Base-by-base conservation (phyloP, 2,329 filamentous ascomycete species). In the Pseudopithomyces maydicus region DNA sequence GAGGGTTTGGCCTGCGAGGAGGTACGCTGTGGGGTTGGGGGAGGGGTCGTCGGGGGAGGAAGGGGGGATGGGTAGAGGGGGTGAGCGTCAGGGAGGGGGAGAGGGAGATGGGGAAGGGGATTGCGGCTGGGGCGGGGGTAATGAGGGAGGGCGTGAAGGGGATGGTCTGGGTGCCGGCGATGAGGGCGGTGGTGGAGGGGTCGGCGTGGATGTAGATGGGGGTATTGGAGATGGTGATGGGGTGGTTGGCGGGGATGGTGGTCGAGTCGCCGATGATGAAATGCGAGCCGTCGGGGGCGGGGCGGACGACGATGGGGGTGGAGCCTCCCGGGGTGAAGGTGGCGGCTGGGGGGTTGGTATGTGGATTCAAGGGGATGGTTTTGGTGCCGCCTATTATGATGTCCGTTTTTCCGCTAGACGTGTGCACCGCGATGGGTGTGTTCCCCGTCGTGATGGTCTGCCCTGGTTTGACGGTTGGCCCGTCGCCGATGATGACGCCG, bases 1-100 rank as follows among this genome's bases (percentile, higher is more conserved):
- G 6, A 79, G 65, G 6, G 70, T 74, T 32, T 77, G 71, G 1
- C 61, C 64, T 15, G 51, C 62, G 32, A 78, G 46, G 1, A 73
- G 38, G 53, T 74, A 74, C 5, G 17, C 19, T 8, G 15, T 5
- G 3, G 32, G 36, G 5, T n/a, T 17, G 10, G 52, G 38, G 22
- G 20, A n/a, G 6, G 48, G 20, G 12, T 32, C 26, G 19, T 39
- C 6, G 33, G 23, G 32, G 42, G 20, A 2, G 50, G 17, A 36
- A 58, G 45, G 6, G 56, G 56, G 6, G 32, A 32, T 42, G 52
- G 55, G 32, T n/a, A n/a, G n/a, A n/a, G 8, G 63, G 70, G 19
- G 74, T 54, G 20, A 61, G 53, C 2, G 62, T 56, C 19, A 61
- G 58, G n/a, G 60, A 41, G 23, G 68, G 66, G 3, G 58, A 54